Evolutionary conservation across 768 basidiomycete species (phyloP).

Genomic region (Auriculariales sp.): DNA sequence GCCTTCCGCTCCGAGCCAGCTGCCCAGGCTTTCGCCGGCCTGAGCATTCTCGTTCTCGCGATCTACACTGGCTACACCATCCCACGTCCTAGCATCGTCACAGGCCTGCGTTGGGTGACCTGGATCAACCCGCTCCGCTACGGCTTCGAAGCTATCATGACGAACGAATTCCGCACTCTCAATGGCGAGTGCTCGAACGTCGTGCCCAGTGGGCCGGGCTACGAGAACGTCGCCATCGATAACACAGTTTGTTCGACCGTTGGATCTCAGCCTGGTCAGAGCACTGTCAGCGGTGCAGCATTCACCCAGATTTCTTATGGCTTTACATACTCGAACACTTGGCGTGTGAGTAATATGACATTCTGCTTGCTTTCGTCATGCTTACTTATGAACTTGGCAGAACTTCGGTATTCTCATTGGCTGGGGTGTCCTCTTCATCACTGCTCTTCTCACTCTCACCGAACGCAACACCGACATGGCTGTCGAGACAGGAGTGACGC

Average conservation of each 20-base stretch:
- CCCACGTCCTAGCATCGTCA: conserved; percentile 49
- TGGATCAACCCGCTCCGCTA: conserved; percentile 44
- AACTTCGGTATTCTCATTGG: conserved; percentile 45
- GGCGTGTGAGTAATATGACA: too few species aligned
- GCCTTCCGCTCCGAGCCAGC: conserved; percentile 42
- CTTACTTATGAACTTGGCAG: background rate
- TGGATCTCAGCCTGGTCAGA: conserved; percentile 45
- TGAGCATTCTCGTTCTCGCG: conserved; percentile 35
- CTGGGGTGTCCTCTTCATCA: conserved; percentile 45
- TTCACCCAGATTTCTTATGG: conserved; percentile 35
- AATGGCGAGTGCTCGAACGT: conserved; percentile 44
- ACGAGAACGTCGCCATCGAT: conserved; percentile 35
- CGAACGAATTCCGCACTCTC: conserved; percentile 69
- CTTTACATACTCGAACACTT: conserved; percentile 31
- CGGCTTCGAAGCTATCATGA: conserved; percentile 60
- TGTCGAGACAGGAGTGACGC: conserved; percentile 28
- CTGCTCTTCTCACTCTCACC: conserved; percentile 40
- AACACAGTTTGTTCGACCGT: conserved; percentile 71
- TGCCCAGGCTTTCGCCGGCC: conserved; percentile 44
- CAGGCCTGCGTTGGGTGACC: conserved; percentile 49
- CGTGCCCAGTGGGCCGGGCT: conserved; percentile 48
- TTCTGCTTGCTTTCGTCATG: too few species aligned
- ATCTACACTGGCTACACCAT: conserved; percentile 50
- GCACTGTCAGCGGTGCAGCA: conserved; percentile 34
- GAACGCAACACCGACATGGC: conserved; percentile 31